A percentile compares a stretch with the other conserved stretches of the same genome.
phyloP scores from a whole-genome alignment of 1,139 yeast species.

The Yamadazyma mexicana region DNA sequence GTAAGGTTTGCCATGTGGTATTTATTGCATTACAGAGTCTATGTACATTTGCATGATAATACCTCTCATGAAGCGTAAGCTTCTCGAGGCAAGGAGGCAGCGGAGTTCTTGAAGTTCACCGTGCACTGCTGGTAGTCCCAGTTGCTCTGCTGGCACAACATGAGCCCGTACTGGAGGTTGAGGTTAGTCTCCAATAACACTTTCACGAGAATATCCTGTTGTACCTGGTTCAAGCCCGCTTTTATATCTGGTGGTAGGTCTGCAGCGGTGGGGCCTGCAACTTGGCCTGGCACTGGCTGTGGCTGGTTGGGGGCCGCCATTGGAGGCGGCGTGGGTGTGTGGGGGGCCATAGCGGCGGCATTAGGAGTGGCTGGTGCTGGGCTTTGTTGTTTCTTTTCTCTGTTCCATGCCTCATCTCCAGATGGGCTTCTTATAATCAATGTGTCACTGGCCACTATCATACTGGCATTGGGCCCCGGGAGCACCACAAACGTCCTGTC shows the following conservation, averaged over 20 bases:
- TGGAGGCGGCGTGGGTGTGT: not conserved
- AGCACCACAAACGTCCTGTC: conserved; percentile 83
- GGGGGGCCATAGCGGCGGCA: conserved; percentile 1
- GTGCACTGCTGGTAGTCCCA: conserved; percentile 79
- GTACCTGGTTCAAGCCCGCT: conserved; percentile 51
- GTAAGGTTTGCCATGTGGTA: too few relatives aligned
- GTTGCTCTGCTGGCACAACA: conserved; percentile 86
- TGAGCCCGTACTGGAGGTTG: conserved; percentile 72
- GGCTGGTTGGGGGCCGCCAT: not conserved
- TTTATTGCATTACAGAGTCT: too few relatives aligned
- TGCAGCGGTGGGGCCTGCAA: conserved; percentile 15
- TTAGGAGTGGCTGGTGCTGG: conserved; percentile 1
- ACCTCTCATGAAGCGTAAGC: conserved; percentile 27
- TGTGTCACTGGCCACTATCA: conserved; percentile 84
- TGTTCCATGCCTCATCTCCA: conserved; percentile 60
- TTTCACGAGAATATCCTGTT: conserved; percentile 65
- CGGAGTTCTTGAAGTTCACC: conserved; percentile 68
- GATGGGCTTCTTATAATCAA: conserved; percentile 66
- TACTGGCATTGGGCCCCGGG: conserved; percentile 67
- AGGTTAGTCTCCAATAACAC: conserved; percentile 74
- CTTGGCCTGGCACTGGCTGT: too few relatives aligned
- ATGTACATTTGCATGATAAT: not conserved
- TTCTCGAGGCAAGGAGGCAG: conserved; percentile 43
- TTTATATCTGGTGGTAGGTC: conserved; percentile 57
- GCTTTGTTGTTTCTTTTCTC: conserved; percentile 9